Evolutionary conservation across 2,329 filamentous ascomycete genomes (phyloP).

Genomic region (Sporothrix luriei): DNA sequence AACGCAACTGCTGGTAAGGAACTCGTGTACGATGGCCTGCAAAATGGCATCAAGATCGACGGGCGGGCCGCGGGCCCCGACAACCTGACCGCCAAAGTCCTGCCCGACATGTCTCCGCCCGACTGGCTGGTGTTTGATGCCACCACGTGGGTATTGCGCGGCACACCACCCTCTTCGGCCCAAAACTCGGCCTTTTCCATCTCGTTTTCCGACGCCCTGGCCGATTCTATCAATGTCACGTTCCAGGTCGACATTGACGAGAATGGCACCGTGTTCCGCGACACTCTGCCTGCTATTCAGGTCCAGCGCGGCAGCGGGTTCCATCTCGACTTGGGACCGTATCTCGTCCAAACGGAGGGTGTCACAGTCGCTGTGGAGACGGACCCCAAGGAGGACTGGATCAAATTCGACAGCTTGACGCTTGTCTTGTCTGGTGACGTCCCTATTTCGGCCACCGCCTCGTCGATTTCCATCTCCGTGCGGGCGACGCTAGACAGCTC

Average conservation of each 20-base stretch:
- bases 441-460: slow-evolving; percentile 43
- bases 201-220: slow-evolving; percentile 60
- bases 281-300: slow-evolving; percentile 47
- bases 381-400: slow-evolving; percentile 48
- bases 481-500: slow-evolving; percentile 43
- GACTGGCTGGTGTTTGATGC: slow-evolving; percentile 70
- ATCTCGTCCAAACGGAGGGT: slow-evolving; percentile 48
- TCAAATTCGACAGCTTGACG: slow-evolving; percentile 44
- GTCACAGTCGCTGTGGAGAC: slow-evolving; percentile 45
- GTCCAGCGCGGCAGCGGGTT: slow-evolving; percentile 49
- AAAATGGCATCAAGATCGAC: slow-evolving; percentile 60
- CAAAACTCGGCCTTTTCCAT: slow-evolving; percentile 65
- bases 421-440: slow-evolving; percentile 47
- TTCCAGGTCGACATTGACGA: slow-evolving; percentile 46
- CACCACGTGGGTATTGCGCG: slow-evolving; percentile 62
- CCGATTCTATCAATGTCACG: slow-evolving; percentile 61
- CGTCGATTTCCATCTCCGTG: slow-evolving; percentile 39
- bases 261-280: slow-evolving; percentile 45
- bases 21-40: slow-evolving; percentile 58
- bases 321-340: slow-evolving; percentile 48
- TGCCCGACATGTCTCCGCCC: slow-evolving; percentile 57
- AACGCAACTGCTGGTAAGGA: slow-evolving; percentile 58
- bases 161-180: slow-evolving; percentile 63
- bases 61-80: slow-evolving; percentile 50
- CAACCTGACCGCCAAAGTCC: slow-evolving; percentile 50